phyloP scores from a whole-genome alignment of 23 red algal genomes.

The Gracilaria domingensis region DNA sequence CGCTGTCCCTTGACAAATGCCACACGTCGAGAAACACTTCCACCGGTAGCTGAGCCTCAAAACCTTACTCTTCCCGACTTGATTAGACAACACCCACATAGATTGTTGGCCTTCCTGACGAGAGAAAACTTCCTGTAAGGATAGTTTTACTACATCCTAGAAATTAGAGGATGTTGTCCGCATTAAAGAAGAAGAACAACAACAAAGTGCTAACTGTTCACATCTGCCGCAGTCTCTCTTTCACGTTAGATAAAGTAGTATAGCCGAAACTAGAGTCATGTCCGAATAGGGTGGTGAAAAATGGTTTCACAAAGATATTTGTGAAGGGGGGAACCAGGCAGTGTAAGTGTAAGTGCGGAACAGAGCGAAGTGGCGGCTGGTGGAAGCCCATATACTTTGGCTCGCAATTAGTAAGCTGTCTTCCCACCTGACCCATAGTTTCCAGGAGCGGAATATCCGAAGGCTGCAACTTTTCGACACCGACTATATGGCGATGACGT shows the following conservation, averaged over 20 bases:
- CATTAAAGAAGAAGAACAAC: no score
- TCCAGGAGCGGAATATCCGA: constrained; percentile 30
- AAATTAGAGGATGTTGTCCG: no score
- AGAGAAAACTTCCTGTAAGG: no score
- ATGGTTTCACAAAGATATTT: not conserved
- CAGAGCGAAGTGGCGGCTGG: constrained; percentile 47
- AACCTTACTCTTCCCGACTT: no score
- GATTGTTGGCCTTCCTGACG: no score
- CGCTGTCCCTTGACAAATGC: no score
- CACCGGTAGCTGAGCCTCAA: no score
- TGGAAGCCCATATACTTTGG: constrained; percentile 47
- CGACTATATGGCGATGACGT: constrained; percentile 32
- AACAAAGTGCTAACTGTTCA: no score
- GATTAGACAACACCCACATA: no score
- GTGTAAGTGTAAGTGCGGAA: constrained; percentile 54
- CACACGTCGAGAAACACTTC: no score
- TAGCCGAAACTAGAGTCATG: not conserved
- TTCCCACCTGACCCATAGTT: constrained; percentile 23
- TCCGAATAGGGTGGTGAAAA: not conserved
- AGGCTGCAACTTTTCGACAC: constrained; percentile 36
- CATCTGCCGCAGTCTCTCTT: constrained; percentile 18
- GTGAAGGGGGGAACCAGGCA: constrained; percentile 44
- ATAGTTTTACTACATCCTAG: no score
- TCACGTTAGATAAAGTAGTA: constrained; percentile 23
- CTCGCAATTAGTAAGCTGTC: constrained; percentile 26